phyloP scores from a whole-genome alignment of 208 protist species.

The Wallacemonas sp. region DNA sequence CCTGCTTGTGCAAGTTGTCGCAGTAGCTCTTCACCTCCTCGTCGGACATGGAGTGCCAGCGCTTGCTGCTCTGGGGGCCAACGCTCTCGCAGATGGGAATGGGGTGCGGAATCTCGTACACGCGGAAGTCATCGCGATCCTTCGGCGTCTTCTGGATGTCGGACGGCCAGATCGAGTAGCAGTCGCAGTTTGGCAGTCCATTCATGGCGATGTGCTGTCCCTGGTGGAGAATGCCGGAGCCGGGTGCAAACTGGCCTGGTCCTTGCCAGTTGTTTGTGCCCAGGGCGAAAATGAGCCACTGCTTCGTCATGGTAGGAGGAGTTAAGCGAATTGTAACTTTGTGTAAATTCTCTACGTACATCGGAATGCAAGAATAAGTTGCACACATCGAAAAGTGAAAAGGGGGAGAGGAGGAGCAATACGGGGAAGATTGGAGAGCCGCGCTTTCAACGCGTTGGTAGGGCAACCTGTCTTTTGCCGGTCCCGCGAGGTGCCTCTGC shows the following conservation, averaged over 20 bases:
- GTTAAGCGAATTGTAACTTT: constrained; percentile 19
- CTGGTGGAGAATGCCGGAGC: constrained; percentile 79
- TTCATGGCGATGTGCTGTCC: constrained; percentile 76
- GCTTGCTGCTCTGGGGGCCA: constrained; percentile 68
- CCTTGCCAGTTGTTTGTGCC: constrained; percentile 85
- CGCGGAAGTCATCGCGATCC: constrained; percentile 65
- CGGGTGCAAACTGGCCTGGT: constrained; percentile 67
- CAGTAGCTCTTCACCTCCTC: constrained; percentile 59
- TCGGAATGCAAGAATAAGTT: too few species aligned
- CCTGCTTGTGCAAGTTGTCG: constrained; percentile 46
- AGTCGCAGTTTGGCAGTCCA: constrained; percentile 38
- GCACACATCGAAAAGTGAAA: constrained; percentile 10
- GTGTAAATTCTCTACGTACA: constrained; percentile 8
- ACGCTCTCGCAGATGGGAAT: constrained; percentile 84
- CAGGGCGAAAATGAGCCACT: constrained; percentile 75
- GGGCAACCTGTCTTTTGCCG: too few species aligned
- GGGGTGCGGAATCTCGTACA: constrained; percentile 73
- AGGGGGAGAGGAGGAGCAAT: constrained; percentile 10
- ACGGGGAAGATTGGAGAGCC: too few species aligned
- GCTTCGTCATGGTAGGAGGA: constrained; percentile 35
- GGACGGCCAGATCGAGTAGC: constrained; percentile 80
- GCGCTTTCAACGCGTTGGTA: too few species aligned
- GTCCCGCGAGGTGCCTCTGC: too few species aligned
- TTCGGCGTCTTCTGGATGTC: constrained; percentile 61
- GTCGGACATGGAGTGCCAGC: constrained; percentile 78